Percentiles rank a stretch among this genome's conserved stretches.
These are phyloP conservation scores for Kurtzmaniella quercitrusa DNA, from an alignment of 1,139 yeast genomes.

Conservation along the genomic window DNA sequence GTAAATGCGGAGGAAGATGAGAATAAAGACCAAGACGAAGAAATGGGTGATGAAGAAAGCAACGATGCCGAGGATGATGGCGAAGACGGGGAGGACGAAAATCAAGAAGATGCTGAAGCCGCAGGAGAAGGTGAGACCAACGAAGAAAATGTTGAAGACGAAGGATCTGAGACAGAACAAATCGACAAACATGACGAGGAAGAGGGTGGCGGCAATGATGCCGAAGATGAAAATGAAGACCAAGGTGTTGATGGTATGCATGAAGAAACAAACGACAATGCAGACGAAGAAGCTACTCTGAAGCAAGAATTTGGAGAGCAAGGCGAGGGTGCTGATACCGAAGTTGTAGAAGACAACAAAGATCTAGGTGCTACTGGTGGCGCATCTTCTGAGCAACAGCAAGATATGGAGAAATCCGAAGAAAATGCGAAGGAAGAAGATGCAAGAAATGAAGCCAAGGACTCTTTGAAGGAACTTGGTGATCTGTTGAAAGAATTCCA, in stretches of 20 bases:
- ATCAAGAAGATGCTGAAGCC: conserved; percentile 16
- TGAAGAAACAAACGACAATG: conserved; percentile 49
- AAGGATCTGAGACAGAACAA: conserved; percentile 14
- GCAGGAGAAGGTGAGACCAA: conserved; percentile 17
- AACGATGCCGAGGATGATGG: conserved; percentile 20
- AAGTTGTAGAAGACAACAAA: conserved; percentile 61
- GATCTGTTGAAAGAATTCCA: conserved; percentile 90
- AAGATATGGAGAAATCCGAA: conserved; percentile 32
- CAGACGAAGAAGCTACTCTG: conserved; percentile 63
- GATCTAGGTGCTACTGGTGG: conserved; percentile 69
- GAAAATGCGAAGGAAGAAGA: conserved; percentile 44
- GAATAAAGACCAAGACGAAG: conserved; percentile 13
- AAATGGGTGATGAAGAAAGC: conserved; percentile 14
- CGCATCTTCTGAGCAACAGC: conserved; percentile 48
- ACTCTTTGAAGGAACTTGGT: conserved; percentile 82
- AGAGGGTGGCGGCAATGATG: conserved; percentile 25
- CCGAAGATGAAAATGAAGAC: conserved; percentile 24
- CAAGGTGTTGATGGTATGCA: conserved; percentile 41
- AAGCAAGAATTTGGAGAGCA: conserved; percentile 68
- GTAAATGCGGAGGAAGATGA: conserved; percentile 19
- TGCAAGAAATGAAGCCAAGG: conserved; percentile 70
- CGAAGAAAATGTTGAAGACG: conserved; percentile 27
- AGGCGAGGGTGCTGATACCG: conserved; percentile 76
- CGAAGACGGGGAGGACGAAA: conserved; percentile 18
- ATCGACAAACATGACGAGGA: conserved; percentile 18